These are phyloP conservation scores for Selaginella tamariscina DNA, from an alignment of 75 land plant genomes.

Conservation along the genomic window DNA sequence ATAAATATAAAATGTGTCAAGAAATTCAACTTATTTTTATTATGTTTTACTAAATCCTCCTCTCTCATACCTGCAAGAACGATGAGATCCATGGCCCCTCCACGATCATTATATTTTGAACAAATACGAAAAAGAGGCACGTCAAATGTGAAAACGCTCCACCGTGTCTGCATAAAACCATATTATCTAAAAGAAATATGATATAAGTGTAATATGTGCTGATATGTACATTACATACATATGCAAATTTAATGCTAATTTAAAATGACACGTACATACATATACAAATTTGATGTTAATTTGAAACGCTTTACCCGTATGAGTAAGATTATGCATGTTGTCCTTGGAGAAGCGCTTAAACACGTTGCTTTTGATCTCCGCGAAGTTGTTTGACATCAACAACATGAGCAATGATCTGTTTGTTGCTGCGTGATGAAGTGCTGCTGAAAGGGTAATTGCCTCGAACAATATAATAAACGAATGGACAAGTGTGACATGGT, in stretches of 20 bases:
- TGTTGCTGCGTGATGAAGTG: conserved; percentile 42
- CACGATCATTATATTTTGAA: neutral
- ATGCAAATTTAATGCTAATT: no score
- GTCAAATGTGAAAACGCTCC: conserved; percentile 9
- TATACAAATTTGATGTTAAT: no score
- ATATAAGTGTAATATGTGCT: neutral
- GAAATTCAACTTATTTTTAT: no score
- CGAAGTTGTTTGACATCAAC: conserved; percentile 7
- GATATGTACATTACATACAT: no score
- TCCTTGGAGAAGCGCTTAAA: neutral
- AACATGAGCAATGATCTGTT: conserved; percentile 10
- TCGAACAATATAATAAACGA: conserved; percentile 85
- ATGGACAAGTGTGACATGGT: conserved; percentile 58
- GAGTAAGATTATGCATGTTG: conserved; percentile 17
- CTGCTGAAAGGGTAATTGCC: conserved; percentile 92
- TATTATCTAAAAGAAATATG: neutral
- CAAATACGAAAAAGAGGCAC: conserved; percentile 6
- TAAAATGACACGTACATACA: no score
- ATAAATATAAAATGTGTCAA: no score
- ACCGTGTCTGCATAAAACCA: conserved; percentile 3
- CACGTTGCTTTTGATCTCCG: conserved; percentile 2
- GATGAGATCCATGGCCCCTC: neutral
- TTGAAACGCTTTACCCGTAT: conserved; percentile 24
- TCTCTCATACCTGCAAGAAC: neutral
- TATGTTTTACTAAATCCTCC: no score